A percentile compares a stretch with the other conserved stretches of the same genome.
phyloP scores from a whole-genome alignment of 2,329 filamentous ascomycete species.

The Aspergillus pseudoglaucus region DNA sequence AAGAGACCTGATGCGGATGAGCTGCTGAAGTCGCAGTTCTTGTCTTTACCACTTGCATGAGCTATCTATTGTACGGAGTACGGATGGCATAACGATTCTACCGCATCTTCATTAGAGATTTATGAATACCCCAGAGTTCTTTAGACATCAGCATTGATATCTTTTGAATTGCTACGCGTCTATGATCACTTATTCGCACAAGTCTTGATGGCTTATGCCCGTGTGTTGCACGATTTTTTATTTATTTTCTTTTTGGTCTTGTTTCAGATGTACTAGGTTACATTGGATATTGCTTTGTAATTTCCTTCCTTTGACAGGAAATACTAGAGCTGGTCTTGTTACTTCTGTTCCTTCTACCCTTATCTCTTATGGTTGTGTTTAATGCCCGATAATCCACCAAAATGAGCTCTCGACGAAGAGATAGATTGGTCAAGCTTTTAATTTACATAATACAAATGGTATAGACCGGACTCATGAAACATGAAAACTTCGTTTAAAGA shows the following conservation, averaged over 20 bases:
- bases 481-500: no score
- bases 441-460: no score
- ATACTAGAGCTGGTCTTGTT: background rate
- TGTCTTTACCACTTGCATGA: constrained; percentile 60
- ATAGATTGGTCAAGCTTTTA: no score
- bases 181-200: background rate
- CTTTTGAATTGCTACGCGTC: background rate
- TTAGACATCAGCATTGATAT: background rate
- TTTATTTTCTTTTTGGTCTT: background rate
- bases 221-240: background rate
- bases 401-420: no score
- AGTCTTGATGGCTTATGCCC: background rate
- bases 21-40: constrained; percentile 74
- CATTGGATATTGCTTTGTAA: background rate
- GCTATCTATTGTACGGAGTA: no score
- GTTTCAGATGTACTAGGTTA: background rate
- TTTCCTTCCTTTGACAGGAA: constrained; percentile 1
- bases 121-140: constrained; percentile 1
- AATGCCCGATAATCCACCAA: no score
- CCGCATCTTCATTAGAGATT: no score
- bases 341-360: background rate
- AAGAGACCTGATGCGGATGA: constrained; percentile 88
- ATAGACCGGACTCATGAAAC: no score
- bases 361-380: no score
- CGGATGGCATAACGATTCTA: no score